Conservation (phyloP, 2,329 filamentous ascomycete genomes). For the Chaetomiaceae sp. region DNA sequence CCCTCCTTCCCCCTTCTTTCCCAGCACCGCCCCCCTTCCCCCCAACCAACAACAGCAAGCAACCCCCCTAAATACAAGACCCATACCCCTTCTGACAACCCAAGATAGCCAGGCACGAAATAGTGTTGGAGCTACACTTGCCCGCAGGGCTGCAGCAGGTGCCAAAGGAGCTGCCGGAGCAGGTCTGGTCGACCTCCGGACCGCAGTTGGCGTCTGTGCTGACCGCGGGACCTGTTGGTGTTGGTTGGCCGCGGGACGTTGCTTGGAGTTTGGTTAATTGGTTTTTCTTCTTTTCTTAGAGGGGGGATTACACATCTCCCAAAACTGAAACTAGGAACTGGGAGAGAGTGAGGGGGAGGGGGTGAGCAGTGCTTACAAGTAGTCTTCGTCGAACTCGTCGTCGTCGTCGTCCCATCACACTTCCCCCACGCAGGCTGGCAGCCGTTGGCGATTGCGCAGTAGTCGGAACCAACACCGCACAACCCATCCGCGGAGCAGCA, state of each 20-base stretch:
- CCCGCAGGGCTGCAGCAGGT: conserved; percentile 21
- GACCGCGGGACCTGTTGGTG: conserved; percentile 12
- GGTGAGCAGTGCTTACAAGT: not conserved
- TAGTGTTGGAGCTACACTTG: conserved; percentile 21
- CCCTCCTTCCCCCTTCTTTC: too few relatives aligned
- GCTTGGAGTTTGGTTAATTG: too few relatives aligned
- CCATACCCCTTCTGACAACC: conserved; percentile 24
- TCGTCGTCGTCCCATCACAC: conserved; percentile 6
- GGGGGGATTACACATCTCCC: too few relatives aligned
- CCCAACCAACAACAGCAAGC: too few relatives aligned
- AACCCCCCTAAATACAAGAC: conserved; percentile 13
- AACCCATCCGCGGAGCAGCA: conserved; percentile 25
- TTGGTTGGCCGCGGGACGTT: conserved; percentile 2
- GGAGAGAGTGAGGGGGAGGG: not conserved
- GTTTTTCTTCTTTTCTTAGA: too few relatives aligned
- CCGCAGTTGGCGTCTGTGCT: conserved; percentile 24
- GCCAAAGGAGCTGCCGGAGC: conserved; percentile 22
- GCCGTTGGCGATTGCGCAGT: conserved; percentile 20
- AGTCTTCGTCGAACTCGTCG: not conserved
- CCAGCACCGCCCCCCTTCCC: too few relatives aligned
- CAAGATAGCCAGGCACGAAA: conserved; percentile 21
- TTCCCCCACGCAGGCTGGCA: conserved; percentile 22
- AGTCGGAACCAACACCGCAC: conserved; percentile 22
- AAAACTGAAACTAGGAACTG: not conserved
- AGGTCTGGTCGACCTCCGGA: conserved; percentile 20